Evolutionary conservation across 768 basidiomycete species (phyloP).

Genomic region (Tulasnella calospora): DNA sequence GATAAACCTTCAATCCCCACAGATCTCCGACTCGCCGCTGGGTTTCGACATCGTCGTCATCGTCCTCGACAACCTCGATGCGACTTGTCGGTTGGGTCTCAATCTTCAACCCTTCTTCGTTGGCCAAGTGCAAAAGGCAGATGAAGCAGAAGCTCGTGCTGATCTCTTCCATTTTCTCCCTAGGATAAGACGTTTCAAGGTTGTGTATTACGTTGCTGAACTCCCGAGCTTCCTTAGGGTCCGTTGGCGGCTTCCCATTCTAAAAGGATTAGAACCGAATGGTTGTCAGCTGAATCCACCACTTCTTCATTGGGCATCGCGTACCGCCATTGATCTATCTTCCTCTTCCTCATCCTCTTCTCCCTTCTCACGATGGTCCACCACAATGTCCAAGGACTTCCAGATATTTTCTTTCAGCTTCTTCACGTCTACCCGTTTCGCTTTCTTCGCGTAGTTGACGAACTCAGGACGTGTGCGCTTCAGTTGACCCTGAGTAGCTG

Average conservation of each 20-base stretch:
- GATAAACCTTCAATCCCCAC: conserved; percentile 31
- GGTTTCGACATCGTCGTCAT: conserved; percentile 30
- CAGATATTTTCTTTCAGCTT: conserved; percentile 98
- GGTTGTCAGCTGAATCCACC: neutral
- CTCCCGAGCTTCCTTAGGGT: conserved; percentile 59
- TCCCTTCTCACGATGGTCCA: conserved; percentile 38
- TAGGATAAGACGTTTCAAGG: conserved; percentile 76
- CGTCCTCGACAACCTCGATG: conserved; percentile 30
- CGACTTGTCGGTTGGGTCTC: conserved; percentile 35
- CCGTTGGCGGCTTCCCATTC: conserved; percentile 44
- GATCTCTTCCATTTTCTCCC: conserved; percentile 95
- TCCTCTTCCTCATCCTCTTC: conserved; percentile 45
- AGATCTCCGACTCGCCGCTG: conserved; percentile 30
- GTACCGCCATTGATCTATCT: conserved; percentile 32
- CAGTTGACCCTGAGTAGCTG: conserved; percentile 68
- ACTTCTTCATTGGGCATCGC: neutral
- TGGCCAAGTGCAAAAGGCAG: conserved; percentile 90
- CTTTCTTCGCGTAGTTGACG: conserved; percentile 91
- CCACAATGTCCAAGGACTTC: conserved; percentile 80
- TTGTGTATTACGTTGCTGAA: conserved; percentile 80
- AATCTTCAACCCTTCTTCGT: conserved; percentile 90
- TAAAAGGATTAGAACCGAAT: neutral
- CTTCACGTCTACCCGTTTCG: conserved; percentile 93
- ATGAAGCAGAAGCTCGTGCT: conserved; percentile 99
- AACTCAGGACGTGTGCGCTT: conserved; percentile 79